Evolutionary conservation across 768 basidiomycete species (phyloP).

Genomic region (Russula ochroleuca): DNA sequence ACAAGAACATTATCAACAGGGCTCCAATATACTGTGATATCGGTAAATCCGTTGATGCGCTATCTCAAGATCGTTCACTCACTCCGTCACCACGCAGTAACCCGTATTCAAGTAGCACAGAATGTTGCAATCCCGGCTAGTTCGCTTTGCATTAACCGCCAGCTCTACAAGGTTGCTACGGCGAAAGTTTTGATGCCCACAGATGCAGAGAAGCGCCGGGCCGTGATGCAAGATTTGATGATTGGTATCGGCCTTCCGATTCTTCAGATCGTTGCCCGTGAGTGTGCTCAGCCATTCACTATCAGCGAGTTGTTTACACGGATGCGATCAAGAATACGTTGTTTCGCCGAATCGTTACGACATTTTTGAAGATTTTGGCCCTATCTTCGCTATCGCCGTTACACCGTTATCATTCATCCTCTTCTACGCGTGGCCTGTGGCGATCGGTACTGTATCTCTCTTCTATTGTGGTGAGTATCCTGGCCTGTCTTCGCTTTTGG

Average conservation of each 20-base stretch:
- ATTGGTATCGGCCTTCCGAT: conserved; percentile 31
- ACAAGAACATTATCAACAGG: not conserved
- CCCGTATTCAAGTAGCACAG: conserved; percentile 37
- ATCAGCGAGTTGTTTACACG: not conserved
- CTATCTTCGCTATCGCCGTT: conserved; percentile 36
- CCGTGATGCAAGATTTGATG: conserved; percentile 19
- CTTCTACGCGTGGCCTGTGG: conserved; percentile 30
- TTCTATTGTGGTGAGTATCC: conserved; percentile 38
- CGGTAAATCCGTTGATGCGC: not conserved
- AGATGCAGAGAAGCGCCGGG: not conserved
- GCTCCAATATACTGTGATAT: not conserved
- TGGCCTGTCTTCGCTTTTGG: not conserved
- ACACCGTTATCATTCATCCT: conserved; percentile 35
- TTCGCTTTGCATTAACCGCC: conserved; percentile 46
- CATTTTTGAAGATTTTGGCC: conserved; percentile 42
- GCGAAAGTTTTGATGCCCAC: conserved; percentile 34
- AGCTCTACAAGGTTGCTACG: conserved; percentile 44
- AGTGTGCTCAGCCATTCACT: not conserved
- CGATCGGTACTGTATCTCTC: conserved; percentile 32
- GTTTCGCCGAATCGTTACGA: not conserved
- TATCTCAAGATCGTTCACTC: not conserved
- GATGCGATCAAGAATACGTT: not conserved
- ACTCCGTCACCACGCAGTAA: conserved; percentile 33
- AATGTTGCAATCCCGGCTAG: conserved; percentile 39
- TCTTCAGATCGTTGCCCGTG: not conserved